Evolutionary conservation across 371 early-diverging fungal genomes (phyloP), one percentile per base, ranked within the genome.

Genomic region (Mortierella polycephala): DNA sequence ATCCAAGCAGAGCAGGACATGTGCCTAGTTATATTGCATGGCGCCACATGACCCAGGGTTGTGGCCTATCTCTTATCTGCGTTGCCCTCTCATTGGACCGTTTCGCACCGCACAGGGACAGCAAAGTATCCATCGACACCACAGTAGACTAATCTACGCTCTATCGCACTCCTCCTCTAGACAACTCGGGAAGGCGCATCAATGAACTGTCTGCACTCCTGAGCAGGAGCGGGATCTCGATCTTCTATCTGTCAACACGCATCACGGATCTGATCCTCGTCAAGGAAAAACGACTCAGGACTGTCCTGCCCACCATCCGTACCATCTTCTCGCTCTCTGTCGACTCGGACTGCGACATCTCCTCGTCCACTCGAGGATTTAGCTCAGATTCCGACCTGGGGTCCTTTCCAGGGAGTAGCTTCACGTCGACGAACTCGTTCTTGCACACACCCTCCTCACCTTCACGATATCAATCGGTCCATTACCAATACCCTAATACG

Each of bases 191-290:
- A 9, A 84, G 87, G 54, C 86, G 93, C 51, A 93, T 93, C 64
- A 89, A 86, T 69, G 91, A 92, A 69, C 74, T 93, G 4, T 90
- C 93, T 1, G 87, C 85, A 12, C 89, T 91, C 8, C 75, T 93
- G 41, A 90, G 92, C 60, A 83, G 86, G 61, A 88, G 86, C 47
- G 90, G 90, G 20, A 88, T 90, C 64, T 88, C 89, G 11, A 89
- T 90, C 57, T 90, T 90, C 61, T 90, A 89, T 69, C 85, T 92
- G 82, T 91, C 91, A 5, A 93, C 92, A 2, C 91, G 91, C 68
- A 90, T 91, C 83, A 91, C 92, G 0, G 93, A 93, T 60, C 88
- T 89, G 65, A 87, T 92, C 41, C 87, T 93, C 83, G 69, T 69
- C 66, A 75, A 75, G 62, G 75, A 75, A 16, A 75, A 75, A 56